These are phyloP conservation scores for Camelina sativa DNA, from an alignment of 345 rosid species.

Conservation along the genomic window DNA sequence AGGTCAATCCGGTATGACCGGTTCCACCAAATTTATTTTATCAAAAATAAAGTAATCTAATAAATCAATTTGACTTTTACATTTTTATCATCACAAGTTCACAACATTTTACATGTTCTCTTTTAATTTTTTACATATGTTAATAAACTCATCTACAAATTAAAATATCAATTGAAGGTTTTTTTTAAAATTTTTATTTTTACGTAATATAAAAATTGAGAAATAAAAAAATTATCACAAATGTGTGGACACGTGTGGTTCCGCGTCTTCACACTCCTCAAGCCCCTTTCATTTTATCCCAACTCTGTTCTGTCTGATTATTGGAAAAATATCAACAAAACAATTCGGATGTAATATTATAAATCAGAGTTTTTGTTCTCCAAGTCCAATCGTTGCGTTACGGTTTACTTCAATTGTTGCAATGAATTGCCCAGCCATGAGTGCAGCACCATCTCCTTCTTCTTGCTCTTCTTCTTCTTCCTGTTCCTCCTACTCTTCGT, in stretches of 20 bases:
- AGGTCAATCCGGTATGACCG: not conserved
- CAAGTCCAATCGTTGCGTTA: not conserved
- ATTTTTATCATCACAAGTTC: not conserved
- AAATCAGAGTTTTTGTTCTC: not conserved
- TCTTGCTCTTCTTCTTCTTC: conserved; percentile 51
- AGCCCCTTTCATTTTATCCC: conserved; percentile 27
- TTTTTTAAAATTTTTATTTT: too few relatives aligned
- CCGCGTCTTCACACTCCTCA: conserved; percentile 26
- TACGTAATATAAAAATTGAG: not conserved
- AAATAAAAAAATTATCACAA: not conserved
- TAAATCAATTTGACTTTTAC: not conserved
- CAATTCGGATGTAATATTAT: not conserved
- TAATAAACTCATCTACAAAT: too few relatives aligned
- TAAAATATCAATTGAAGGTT: too few relatives aligned
- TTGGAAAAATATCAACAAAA: not conserved
- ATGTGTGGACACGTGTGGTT: conserved; percentile 44
- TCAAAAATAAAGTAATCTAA: too few relatives aligned
- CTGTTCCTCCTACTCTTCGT: conserved; percentile 47
- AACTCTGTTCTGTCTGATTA: conserved; percentile 14
- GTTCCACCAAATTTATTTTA: not conserved
- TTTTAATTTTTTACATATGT: too few relatives aligned
- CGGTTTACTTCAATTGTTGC: not conserved
- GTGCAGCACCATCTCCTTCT: conserved; percentile 28
- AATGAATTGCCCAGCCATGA: conserved; percentile 48
- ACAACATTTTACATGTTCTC: too few relatives aligned